These are phyloP conservation scores for Verticillium longisporum DNA, from an alignment of 2,329 filamentous ascomycete species.

Conservation along the genomic window DNA sequence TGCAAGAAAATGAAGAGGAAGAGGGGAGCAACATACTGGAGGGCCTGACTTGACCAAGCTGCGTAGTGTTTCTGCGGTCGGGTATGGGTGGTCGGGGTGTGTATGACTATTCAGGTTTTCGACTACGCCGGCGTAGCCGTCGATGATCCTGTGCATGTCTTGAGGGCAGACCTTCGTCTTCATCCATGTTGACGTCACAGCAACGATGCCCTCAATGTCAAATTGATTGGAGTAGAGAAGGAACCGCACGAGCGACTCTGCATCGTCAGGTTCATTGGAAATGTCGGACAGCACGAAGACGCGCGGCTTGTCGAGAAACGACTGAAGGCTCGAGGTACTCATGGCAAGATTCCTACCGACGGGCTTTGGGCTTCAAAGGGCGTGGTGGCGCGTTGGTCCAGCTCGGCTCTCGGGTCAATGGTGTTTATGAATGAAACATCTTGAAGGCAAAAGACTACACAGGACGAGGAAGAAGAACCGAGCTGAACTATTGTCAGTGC, in stretches of 20 bases:
- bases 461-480: background rate
- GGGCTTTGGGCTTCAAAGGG: background rate
- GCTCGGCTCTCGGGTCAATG: background rate
- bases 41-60: slow-evolving; percentile 25
- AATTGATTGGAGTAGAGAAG: slow-evolving; percentile 39
- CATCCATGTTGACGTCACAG: slow-evolving; percentile 37
- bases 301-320: slow-evolving; percentile 17
- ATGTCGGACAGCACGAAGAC: slow-evolving; percentile 35
- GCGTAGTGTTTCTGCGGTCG: slow-evolving; percentile 24
- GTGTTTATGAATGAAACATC: background rate
- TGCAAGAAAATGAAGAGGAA: no score
- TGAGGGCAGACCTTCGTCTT: slow-evolving; percentile 28
- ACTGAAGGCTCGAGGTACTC: background rate
- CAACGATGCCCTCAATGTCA: slow-evolving; percentile 33
- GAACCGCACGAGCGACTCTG: slow-evolving; percentile 34
- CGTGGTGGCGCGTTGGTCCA: background rate
- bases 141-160: slow-evolving; percentile 31
- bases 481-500: background rate
- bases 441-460: background rate
- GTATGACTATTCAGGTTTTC: slow-evolving; percentile 41
- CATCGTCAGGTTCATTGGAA: slow-evolving; percentile 37
- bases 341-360: background rate
- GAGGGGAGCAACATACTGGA: slow-evolving; percentile 5
- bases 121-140: slow-evolving; percentile 33
- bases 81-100: slow-evolving; percentile 33